phyloP scores from a whole-genome alignment of 495 filamentous ascomycete species.

The Massariosphaeria phaeospora region DNA sequence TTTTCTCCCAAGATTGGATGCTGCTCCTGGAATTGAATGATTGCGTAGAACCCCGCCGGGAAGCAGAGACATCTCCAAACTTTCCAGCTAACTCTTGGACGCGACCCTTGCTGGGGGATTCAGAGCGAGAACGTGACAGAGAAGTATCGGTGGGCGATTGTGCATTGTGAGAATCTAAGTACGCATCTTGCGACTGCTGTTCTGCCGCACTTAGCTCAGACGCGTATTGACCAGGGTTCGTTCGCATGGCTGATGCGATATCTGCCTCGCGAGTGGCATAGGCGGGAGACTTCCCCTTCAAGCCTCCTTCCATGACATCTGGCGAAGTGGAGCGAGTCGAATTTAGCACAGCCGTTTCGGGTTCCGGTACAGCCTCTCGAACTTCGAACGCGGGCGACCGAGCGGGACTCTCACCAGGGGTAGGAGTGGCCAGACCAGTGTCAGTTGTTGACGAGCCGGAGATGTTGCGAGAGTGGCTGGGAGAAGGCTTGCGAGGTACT shows the following conservation, averaged over 20 bases:
- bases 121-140: conserved; percentile 30
- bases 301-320: conserved; percentile 3
- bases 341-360: conserved; percentile 31
- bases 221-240: conserved; percentile 11
- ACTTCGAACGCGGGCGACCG: conserved; percentile 51
- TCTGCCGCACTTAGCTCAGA: conserved; percentile 15
- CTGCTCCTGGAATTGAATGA: conserved; percentile 32
- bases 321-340: conserved; percentile 9
- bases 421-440: conserved; percentile 58
- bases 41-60: conserved; percentile 38
- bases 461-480: conserved; percentile 36
- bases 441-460: conserved; percentile 41
- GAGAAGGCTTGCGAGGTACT: conserved; percentile 41
- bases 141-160: neutral
- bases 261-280: conserved; percentile 40
- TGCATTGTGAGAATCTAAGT: conserved; percentile 24
- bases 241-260: conserved; percentile 37
- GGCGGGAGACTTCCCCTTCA: conserved; percentile 2
- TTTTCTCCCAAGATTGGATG: conserved; percentile 38
- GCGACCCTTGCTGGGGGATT: conserved; percentile 43
- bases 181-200: conserved; percentile 23
- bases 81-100: conserved; percentile 49
- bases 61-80: conserved; percentile 41
- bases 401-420: conserved; percentile 58
- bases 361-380: conserved; percentile 39